Conservation (phyloP, 176 grass and related monocot genomes). For the bread wheat (Triticum aestivum) region IWGSC_CS_RefSeq_v2.1 NC_057801.1:555926532-555927031, state of each 20-base stretch:
- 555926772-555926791: background rate
- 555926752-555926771: background rate
- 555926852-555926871: conserved; percentile 98
- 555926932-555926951: conserved; percentile 90
- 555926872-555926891: conserved; percentile 89
- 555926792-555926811: background rate
- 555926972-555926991: conserved; percentile 12
- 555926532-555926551: background rate
- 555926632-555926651: background rate
- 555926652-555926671: background rate
- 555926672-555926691: background rate
- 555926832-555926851: conserved; percentile 41
- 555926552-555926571: conserved; percentile 22
- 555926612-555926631: background rate
- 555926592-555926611: background rate
- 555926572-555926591: background rate
- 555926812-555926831: background rate
- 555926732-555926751: background rate
- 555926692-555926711: background rate
- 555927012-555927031: background rate
- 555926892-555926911: conserved; percentile 89
- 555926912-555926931: conserved; percentile 86
- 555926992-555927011: background rate
- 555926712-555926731: background rate
- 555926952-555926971: conserved; percentile 87